Evolutionary conservation across 805 yeast species (phyloP), one percentile per base, ranked within the genome.

Genomic region (Schwanniomyces vanrijiae): DNA sequence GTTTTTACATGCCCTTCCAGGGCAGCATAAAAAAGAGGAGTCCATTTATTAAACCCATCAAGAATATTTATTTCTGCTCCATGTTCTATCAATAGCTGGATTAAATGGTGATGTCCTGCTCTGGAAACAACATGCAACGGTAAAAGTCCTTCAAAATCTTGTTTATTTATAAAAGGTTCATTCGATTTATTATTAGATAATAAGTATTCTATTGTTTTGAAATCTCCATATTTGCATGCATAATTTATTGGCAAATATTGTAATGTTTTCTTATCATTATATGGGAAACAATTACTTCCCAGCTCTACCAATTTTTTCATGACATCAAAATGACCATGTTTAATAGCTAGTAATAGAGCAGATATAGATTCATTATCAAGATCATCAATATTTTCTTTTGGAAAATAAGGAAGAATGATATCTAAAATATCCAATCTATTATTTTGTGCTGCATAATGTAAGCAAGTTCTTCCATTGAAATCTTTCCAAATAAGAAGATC

Each of bases 1-100:
- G 94, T 82, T 37, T 76, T 68, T 4, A 76, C 77, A 61, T 86
- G 89, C 1, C 97, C 97, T 55, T 88, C 92, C 53, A 83, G 81
- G 1, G 91, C 91, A 18, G 96, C 88, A 64, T 94, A 92, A 58
- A 90, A 89, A 2, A 94, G 77, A 0, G 98, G 96, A 0, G 97
- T 84, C 97, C 98, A 94, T 56, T 86, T 86, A 61, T 91, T 90
- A 47, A 90, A 82, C 44, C 88, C 86, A 66, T 94, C 98, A 7
- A 84, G 58, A 49, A 81, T 83, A 65, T 94, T 88, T 4, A 92
- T 81, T 56, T 86, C 82, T 3, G 73, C 86, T 4, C 91, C 92
- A 52, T 85, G 77, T n/a, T 78, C 68, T 1, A 88, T 76, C 28
- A 94, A 69, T 40, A 90, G 65, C 25, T 84, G 80, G 10, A 94